Conservation (phyloP, 2,329 filamentous ascomycete species). For the Stemphylium vesicarium region DNA sequence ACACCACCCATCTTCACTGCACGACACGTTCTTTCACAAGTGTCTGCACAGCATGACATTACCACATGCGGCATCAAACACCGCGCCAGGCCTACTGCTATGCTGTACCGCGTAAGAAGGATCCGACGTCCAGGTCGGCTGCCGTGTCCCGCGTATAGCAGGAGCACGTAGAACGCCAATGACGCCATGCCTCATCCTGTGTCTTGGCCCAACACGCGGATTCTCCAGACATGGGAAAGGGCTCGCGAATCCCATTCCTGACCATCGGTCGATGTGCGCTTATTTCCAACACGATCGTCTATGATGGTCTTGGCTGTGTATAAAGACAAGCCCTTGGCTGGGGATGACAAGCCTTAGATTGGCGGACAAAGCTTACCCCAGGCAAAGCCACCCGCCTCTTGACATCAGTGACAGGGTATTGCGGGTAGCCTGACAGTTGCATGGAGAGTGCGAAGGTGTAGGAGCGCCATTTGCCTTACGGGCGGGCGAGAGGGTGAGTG, state of each 20-base stretch:
- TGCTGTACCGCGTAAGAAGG: not conserved
- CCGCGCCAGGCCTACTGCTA: not conserved
- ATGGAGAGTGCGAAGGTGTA: not conserved
- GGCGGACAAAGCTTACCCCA: conserved; percentile 18
- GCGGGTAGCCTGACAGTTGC: not conserved
- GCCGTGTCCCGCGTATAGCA: not conserved
- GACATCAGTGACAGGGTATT: conserved; percentile 20
- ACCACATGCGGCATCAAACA: not conserved
- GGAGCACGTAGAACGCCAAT: conserved; percentile 15
- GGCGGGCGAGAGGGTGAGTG: not conserved
- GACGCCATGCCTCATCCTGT: conserved; percentile 30
- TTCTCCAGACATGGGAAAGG: conserved; percentile 15
- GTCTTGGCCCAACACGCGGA: conserved; percentile 20
- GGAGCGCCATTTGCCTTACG: not conserved
- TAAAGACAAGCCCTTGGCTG: conserved; percentile 22
- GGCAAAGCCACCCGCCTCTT: conserved; percentile 21
- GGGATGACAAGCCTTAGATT: conserved; percentile 20
- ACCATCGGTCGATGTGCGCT: conserved; percentile 19
- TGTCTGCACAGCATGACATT: not conserved
- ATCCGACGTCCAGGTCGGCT: not conserved
- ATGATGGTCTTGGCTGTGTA: conserved; percentile 16
- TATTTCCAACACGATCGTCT: conserved; percentile 12
- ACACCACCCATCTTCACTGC: not conserved
- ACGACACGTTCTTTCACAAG: not conserved
- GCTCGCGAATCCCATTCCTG: conserved; percentile 4